Evolutionary conservation across 1,284 basidiomycete species (phyloP).

Genomic region (Anthracocystis setariae): DNA sequence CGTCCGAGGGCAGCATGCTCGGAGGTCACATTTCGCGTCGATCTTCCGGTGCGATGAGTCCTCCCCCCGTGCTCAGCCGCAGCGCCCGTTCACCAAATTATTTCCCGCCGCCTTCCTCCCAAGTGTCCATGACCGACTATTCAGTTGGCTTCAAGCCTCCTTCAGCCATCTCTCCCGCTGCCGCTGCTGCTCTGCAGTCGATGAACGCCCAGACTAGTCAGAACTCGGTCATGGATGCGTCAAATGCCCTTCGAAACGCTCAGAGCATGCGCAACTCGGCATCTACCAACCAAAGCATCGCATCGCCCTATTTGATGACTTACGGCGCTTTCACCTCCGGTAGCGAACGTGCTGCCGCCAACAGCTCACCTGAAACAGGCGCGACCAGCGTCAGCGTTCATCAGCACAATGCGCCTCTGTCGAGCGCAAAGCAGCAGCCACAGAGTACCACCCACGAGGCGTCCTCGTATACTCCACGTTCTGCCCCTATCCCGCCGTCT

Average conservation of each 20-base stretch:
- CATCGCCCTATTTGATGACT: conserved; percentile 19
- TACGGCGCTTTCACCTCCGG: conserved; percentile 24
- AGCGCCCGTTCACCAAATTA: conserved; percentile 57
- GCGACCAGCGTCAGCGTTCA: conserved; percentile 28
- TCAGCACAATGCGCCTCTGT: conserved; percentile 28
- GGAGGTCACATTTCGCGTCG: conserved; percentile 29
- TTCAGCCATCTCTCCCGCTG: conserved; percentile 41
- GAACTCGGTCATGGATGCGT: conserved; percentile 27
- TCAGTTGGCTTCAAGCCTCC: conserved; percentile 50
- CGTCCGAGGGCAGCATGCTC: conserved; percentile 39
- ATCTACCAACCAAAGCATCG: conserved; percentile 17
- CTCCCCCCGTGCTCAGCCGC: conserved; percentile 37
- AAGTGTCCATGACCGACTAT: conserved; percentile 36
- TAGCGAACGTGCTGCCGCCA: conserved; percentile 24
- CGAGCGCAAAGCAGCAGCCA: conserved; percentile 15
- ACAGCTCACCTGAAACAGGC: conserved; percentile 36
- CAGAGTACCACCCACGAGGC: conserved; percentile 11
- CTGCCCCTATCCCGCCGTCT: conserved; percentile 27
- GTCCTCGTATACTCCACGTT: conserved; percentile 12
- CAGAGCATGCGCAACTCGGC: conserved; percentile 41
- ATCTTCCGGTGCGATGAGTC: conserved; percentile 41
- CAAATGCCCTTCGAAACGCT: conserved; percentile 22
- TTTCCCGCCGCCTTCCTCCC: conserved; percentile 45
- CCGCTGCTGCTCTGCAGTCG: conserved; percentile 35
- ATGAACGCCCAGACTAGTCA: conserved; percentile 22